These are phyloP conservation scores for Dictyostelium intermedium DNA, from an alignment of 78 protist species.

Conservation along the genomic window DNA sequence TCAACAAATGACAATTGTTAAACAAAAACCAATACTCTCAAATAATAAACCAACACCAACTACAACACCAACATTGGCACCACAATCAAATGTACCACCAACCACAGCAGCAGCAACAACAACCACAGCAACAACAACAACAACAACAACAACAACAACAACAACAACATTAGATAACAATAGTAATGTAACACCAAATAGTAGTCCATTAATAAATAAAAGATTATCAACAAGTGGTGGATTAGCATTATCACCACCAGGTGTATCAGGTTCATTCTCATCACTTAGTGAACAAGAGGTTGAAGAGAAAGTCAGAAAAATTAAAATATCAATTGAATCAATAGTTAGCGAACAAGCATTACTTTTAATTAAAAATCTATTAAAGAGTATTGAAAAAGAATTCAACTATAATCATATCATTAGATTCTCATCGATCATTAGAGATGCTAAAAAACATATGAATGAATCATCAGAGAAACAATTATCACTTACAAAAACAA, in stretches of 20 bases:
- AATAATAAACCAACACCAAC: not conserved
- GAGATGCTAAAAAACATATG: constrained; percentile 62
- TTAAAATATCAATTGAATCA: constrained; percentile 35
- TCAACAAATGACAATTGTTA: constrained; percentile 47
- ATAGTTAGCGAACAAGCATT: constrained; percentile 27
- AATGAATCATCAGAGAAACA: constrained; percentile 27
- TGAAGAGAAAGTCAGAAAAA: constrained; percentile 30
- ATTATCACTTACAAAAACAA: not conserved
- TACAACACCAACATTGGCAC: not conserved
- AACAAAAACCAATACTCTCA: not conserved
- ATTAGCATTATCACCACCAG: not conserved
- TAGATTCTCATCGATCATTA: constrained; percentile 34
- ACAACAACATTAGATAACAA: not conserved
- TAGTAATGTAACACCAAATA: constrained; percentile 6
- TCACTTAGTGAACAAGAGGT: constrained; percentile 1
- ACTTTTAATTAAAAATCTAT: not conserved
- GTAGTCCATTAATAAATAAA: not conserved
- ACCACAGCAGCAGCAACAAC: not conserved
- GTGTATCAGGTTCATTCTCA: constrained; percentile 27
- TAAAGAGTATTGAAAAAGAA: constrained; percentile 37
- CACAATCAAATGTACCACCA: not conserved
- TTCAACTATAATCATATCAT: constrained; percentile 24
- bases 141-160: not conserved
- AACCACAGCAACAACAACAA: not conserved
- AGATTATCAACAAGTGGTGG: not conserved